Evolutionary conservation across 75 land plant species (phyloP), one percentile per base, ranked within the genome.

Genomic region (Larix kaempferi): DNA sequence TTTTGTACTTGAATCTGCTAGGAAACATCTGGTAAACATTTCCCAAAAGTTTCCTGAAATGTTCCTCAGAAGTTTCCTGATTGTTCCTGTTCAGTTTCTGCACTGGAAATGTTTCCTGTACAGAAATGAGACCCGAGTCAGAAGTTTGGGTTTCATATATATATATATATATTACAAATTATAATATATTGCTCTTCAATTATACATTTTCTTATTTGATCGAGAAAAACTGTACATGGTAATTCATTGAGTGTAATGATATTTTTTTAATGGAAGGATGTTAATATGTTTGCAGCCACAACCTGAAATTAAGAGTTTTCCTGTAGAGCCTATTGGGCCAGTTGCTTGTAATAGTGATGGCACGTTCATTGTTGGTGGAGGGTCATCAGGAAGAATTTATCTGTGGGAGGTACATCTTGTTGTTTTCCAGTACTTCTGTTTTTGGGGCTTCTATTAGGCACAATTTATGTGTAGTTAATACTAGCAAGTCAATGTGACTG

Each of bases 291-390:
- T 65, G 65, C 76, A 93, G 98, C 87, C 93, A 57, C 94, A 88
- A 76, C 86, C 80, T 7, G 94, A 88, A 76, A 85, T 91, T 55
- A 91, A 84, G 82, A 93, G 96, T 78, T 95, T 88, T 75, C 96
- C 94, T 11, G 91, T 88, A 17, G 96, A 95, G 76, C 88, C 85
- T 0, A 90, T 95, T 25, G 91, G 80, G 57, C 91, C 98, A n/a
- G 81, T 95, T 2, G 88, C 89, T 21, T 85, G 91, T 56, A 90
- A 92, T 57, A 77, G 67, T 65, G 88, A 91, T 75, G 98, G 98
- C n/a, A 85, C 89, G 12, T 91, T 86, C 71, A 74, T 93, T 33
- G 79, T 83, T 26, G 96, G 98, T 19, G 98, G 96, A 27, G 92
- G 98, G 41, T 73, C 80, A 22, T 91, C 94, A 14, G 96, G 98